Evolutionary conservation across 2,329 filamentous ascomycete species (phyloP).

Genomic region (Fragosphaeria purpurea): DNA sequence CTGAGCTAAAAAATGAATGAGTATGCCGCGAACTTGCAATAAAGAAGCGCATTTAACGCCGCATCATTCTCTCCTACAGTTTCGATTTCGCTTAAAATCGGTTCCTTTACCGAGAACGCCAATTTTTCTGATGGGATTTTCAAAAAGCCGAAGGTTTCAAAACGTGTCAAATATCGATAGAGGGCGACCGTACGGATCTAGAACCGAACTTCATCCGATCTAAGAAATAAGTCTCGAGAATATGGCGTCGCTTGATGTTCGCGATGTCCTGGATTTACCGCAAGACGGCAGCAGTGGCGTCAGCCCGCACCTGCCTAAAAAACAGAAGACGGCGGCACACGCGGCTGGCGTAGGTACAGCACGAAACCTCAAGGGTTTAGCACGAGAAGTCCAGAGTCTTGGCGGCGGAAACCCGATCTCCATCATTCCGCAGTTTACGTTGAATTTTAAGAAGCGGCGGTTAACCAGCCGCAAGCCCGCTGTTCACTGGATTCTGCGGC

Average conservation of each 20-base stretch:
- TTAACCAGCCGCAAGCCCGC: slow-evolving; percentile 46
- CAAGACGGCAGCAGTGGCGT: slow-evolving; percentile 37
- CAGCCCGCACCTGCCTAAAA: slow-evolving; percentile 55
- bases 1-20: too few species aligned
- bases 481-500: slow-evolving; percentile 53
- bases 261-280: slow-evolving; percentile 77
- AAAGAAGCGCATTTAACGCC: too few species aligned
- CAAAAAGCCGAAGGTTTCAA: too few species aligned
- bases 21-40: too few species aligned
- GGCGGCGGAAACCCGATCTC: slow-evolving; percentile 58
- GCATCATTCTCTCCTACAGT: too few species aligned
- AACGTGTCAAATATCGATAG: too few species aligned
- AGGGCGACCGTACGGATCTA: too few species aligned
- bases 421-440: slow-evolving; percentile 48
- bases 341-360: slow-evolving; percentile 11
- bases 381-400: slow-evolving; percentile 55
- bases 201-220: too few species aligned
- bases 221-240: too few species aligned
- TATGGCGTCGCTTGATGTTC: slow-evolving; percentile 72
- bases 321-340: slow-evolving; percentile 57
- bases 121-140: too few species aligned
- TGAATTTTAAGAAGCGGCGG: slow-evolving; percentile 49
- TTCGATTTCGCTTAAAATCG: background rate
- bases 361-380: slow-evolving; percentile 51
- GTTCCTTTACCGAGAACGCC: background rate